Evolutionary conservation across 164 flowering plant species (phyloP).

Genomic region (Annona squamosa): DNA sequence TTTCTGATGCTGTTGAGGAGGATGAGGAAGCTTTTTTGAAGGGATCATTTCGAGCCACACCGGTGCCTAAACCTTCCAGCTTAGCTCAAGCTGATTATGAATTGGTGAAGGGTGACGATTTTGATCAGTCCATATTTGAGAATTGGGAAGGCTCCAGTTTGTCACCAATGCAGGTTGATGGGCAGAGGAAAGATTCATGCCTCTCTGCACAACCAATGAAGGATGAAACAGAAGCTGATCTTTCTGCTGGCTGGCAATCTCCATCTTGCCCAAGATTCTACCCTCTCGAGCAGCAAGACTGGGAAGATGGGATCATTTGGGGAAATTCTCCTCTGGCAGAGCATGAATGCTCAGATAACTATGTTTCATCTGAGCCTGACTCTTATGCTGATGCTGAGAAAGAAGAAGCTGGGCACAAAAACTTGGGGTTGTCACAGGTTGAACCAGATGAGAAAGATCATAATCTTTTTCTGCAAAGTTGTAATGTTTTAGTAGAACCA

Average conservation of each 20-base stretch:
- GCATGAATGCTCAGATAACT: conserved; percentile 33
- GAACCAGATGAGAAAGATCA: conserved; percentile 29
- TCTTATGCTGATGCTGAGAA: conserved; percentile 21
- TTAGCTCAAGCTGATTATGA: conserved; percentile 22
- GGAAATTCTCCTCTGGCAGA: conserved; percentile 44
- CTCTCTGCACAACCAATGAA: conserved; percentile 60
- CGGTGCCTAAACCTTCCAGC: conserved; percentile 17
- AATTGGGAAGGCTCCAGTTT: conserved; percentile 16
- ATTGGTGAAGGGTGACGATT: conserved; percentile 16
- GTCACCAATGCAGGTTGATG: conserved; percentile 17
- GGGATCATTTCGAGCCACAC: conserved; percentile 30
- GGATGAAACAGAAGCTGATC: conserved; percentile 22
- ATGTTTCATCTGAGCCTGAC: conserved; percentile 43
- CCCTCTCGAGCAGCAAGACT: conserved; percentile 79
- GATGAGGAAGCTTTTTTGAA: conserved; percentile 75
- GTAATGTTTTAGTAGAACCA: conserved; percentile 42
- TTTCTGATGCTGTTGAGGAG: conserved; percentile 58
- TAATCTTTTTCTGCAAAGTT: conserved; percentile 19
- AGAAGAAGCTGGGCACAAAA: conserved; percentile 11
- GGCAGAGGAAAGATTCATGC: conserved; percentile 38
- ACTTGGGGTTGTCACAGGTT: not conserved
- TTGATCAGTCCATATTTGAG: conserved; percentile 25
- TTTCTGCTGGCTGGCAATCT: conserved; percentile 29
- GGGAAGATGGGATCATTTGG: conserved; percentile 90
- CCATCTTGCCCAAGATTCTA: conserved; percentile 33